Base-by-base conservation (phyloP, 116 monocot genomes). In the Papilionanthe hybrid region DNA sequence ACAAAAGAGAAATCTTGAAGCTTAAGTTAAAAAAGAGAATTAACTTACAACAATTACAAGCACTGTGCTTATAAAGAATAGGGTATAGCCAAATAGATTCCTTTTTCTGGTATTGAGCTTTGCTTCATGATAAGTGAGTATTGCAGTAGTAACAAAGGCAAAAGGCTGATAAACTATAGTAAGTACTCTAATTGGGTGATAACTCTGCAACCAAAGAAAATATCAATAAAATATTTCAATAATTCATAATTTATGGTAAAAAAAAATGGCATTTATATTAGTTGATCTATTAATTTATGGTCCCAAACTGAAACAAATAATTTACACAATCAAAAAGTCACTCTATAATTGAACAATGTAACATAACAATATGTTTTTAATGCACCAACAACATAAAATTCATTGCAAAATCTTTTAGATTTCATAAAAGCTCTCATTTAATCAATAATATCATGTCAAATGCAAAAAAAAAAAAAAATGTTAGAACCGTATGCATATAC, bases 121-220 rank as follows among this genome's bases (percentile, higher is more conserved):
- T 30, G 89, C 91, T 82, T 90, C 94, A 53, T 76, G 49, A 67
- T 89, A 85, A 15, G 91, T 86, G 18, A 91, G 80, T 78, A 94
- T 45, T 20, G 85, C 84, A 48, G 83, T 37, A 9, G 86, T 82
- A 65, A 55, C 77, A 10, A 94, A 60, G 15, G 89, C 91, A 76
- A 91, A 94, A 28, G 94, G 94, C 80, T 91, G 89, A 75, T 94
- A 94, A 57, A 90, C 88, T 23, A 94, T 81, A 48, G 91, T 86
- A 5, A 94, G 84, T 1, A 94, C 84, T 81, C 93, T 94, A 25
- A 88, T 91, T 19, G 94, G 94, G 72, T 94, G 94, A 32, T 89
- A 91, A 17, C 83, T 82, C 91, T 91, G 91, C 77, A 84, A 56
- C 41, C 15, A 12, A 5, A 55, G 9, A 22, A 80, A 48, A 76